These are phyloP conservation scores for Gossypium mustelinum DNA, from an alignment of 345 rosid genomes.

Conservation along the genomic window DNA sequence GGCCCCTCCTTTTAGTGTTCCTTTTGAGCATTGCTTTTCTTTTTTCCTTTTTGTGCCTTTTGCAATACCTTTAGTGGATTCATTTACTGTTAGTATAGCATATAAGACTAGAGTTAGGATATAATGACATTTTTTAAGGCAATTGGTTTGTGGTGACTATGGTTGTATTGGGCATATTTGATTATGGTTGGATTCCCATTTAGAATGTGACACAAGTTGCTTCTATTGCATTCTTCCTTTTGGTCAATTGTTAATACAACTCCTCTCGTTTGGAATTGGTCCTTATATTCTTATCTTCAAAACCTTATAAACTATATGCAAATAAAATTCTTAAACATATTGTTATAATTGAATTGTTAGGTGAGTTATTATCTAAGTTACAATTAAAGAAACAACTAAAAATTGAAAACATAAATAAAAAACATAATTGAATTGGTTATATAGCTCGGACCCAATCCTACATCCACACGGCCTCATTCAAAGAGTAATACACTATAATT, in stretches of 20 bases:
- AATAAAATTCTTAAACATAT: no score
- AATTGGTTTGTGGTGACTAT: conserved; percentile 14
- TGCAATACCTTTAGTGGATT: conserved; percentile 22
- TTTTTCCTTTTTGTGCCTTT: conserved; percentile 16
- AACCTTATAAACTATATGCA: no score
- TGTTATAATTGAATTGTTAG: no score
- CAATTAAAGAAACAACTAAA: no score
- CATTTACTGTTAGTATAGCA: conserved; percentile 17
- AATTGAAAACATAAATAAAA: no score
- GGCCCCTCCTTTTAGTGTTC: not conserved
- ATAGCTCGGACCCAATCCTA: no score
- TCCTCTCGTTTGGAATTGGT: not conserved
- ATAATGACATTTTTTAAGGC: not conserved
- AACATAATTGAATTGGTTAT: no score
- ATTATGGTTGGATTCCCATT: conserved; percentile 19
- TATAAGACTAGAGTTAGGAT: conserved; percentile 12
- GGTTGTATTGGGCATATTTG: conserved; percentile 16
- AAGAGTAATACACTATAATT: no score
- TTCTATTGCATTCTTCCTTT: not conserved
- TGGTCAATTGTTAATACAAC: not conserved
- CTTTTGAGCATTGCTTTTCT: conserved; percentile 20
- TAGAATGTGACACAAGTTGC: not conserved
- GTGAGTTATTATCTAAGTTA: no score
- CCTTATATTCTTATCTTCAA: no score
- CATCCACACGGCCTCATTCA: no score